Evolutionary conservation across 2,329 filamentous ascomycete species (phyloP).

Genomic region (Ilyonectria sp.): DNA sequence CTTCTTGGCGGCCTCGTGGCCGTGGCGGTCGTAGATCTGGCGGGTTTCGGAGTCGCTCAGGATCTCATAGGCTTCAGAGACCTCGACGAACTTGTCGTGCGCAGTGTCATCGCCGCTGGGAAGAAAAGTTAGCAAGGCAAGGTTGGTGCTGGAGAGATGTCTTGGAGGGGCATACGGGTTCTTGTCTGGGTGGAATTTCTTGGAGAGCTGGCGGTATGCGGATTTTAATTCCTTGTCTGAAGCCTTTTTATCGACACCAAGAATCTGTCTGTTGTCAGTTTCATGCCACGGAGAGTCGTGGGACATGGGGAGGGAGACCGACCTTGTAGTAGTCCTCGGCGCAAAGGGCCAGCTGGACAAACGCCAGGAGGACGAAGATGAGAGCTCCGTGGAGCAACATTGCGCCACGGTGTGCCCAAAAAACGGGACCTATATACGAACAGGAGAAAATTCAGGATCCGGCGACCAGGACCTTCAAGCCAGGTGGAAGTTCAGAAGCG

Average conservation of each 20-base stretch:
- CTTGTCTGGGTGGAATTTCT: constrained; percentile 98
- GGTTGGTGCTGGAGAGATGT: background rate
- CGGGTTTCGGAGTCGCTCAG: constrained; percentile 85
- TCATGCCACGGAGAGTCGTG: background rate
- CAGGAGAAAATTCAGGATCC: constrained; percentile 3
- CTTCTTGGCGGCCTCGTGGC: constrained; percentile 90
- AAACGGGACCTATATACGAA: constrained; percentile 24
- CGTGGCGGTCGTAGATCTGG: constrained; percentile 93
- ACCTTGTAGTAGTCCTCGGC: constrained; percentile 87
- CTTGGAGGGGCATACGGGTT: constrained; percentile 79
- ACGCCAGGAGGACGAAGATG: constrained; percentile 66
- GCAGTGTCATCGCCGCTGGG: constrained; percentile 82
- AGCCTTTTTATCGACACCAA: constrained; percentile 85
- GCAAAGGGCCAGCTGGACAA: constrained; percentile 70
- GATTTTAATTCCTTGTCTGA: constrained; percentile 92
- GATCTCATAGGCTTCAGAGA: constrained; percentile 95
- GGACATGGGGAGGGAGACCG: constrained; percentile 31
- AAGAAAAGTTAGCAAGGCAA: constrained; percentile 13
- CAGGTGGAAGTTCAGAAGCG: constrained; percentile 14
- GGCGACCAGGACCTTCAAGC: constrained; percentile 24
- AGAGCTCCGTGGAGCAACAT: constrained; percentile 69
- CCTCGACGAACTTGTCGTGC: constrained; percentile 91
- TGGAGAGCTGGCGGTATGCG: constrained; percentile 91
- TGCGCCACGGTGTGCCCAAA: constrained; percentile 44
- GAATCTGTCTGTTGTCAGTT: constrained; percentile 67